Evolutionary conservation across 2,329 filamentous ascomycete species (phyloP), one percentile per base, ranked within the genome.

Genomic region (Fusarium tjaetaba): DNA sequence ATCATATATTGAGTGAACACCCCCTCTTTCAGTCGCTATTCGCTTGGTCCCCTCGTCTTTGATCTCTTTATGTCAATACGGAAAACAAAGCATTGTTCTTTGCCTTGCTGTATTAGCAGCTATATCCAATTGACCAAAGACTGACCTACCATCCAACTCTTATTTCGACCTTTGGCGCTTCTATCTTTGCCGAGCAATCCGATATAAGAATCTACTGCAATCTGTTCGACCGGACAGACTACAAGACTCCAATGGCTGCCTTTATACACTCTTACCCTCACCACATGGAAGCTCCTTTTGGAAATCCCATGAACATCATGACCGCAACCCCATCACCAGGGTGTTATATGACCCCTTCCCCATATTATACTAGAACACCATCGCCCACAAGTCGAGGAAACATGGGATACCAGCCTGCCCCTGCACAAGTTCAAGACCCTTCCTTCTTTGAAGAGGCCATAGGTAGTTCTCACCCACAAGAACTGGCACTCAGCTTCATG

Each of bases 381-480:
- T 77, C 76, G 18, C 76, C 73, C 46, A 57, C 66, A 52, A 59
- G 62, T 42, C 72, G 69, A 67, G 68, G 55, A 41, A 72, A 67
- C 45, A 61, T 76, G 52, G 60, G 41, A 14, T 76, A 68, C 41
- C 74, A 77, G 46, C 67, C 71, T 28, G 39, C 63, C 14, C 62
- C 70, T 34, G 63, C 56, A n/a, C 77, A 78, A 43, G 51, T 68
- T 11, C 52, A 72, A 55, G 71, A 72, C 51, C 63, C 72, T 32
- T 77, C 76, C 5, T 78, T 78, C 34, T 78, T 78, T 30, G 77
- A 78, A 22, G 77, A 78, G 60, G 77, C 77, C 55, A 75, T 78
- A 22, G 76, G 63, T 10, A 48, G 69, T 26, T 76, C 74, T 48
- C 53, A 73, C 26, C 63, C 72, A 15, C 70, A 73, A 20, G 75